phyloP scores from a whole-genome alignment of 2,329 filamentous ascomycete genomes.

The Beauveria medogensis region DNA sequence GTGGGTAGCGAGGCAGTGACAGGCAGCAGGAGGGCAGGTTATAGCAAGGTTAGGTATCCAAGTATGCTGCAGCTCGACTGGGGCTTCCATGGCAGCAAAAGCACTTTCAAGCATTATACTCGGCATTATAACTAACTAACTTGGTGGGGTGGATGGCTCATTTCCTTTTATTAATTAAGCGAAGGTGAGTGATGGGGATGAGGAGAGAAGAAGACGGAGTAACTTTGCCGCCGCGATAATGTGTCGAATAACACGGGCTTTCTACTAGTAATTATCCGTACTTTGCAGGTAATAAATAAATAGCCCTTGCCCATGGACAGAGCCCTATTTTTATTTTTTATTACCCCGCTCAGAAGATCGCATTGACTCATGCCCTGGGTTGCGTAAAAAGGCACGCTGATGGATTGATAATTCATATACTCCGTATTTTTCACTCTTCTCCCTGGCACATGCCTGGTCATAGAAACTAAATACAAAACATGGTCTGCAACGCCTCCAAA shows the following conservation, averaged over 20 bases:
- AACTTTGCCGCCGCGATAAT: neutral
- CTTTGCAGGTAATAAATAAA: neutral
- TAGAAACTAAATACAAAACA: neutral
- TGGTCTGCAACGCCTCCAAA: neutral
- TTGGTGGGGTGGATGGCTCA: too few species aligned
- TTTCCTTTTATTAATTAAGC: too few species aligned
- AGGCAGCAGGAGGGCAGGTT: neutral
- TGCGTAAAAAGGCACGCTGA: neutral
- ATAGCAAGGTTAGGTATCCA: neutral
- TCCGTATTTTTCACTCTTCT: neutral
- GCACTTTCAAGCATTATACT: neutral
- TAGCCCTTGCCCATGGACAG: neutral
- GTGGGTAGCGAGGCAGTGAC: neutral
- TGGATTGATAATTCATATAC: neutral
- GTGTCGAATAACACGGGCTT: neutral
- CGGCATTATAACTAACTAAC: too few species aligned
- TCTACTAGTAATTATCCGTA: too few species aligned
- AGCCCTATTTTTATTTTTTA: neutral
- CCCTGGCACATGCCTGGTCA: too few species aligned
- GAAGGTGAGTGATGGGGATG: too few species aligned
- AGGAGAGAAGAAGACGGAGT: neutral
- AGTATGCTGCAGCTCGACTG: neutral
- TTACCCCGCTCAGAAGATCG: conserved; percentile 4
- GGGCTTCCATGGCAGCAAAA: neutral
- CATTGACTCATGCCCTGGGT: neutral